These are phyloP conservation scores for Eremochloa ophiuroides DNA, from an alignment of 176 grass and related monocot genomes.

Conservation along the genomic window DNA sequence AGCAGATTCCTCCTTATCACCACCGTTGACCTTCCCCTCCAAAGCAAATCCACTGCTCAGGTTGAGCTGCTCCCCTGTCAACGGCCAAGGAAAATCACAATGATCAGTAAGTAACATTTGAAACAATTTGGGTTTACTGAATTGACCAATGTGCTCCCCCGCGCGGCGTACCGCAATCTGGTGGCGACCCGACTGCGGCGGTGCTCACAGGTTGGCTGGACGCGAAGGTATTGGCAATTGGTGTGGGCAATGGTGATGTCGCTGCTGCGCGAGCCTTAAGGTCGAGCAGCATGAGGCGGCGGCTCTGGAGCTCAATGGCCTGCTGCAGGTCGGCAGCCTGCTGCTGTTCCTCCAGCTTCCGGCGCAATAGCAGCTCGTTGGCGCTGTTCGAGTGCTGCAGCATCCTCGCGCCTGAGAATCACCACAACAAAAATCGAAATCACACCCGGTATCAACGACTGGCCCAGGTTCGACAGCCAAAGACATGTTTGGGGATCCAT, in stretches of 20 bases:
- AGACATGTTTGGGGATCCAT: background rate
- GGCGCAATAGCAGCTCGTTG: constrained; percentile 57
- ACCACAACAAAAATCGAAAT: background rate
- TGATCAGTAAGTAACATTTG: background rate
- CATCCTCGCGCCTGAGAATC: constrained; percentile 64
- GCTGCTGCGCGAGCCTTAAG: constrained; percentile 40
- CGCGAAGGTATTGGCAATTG: background rate
- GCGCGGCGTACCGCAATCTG: constrained; percentile 7
- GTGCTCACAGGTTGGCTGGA: background rate
- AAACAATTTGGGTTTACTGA: background rate
- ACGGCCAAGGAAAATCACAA: constrained; percentile 19
- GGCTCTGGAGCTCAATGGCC: constrained; percentile 71
- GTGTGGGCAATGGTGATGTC: background rate
- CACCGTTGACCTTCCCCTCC: constrained; percentile 47
- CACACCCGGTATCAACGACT: background rate
- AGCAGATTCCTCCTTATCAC: constrained; percentile 68
- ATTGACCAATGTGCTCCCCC: background rate
- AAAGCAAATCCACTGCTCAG: constrained; percentile 9
- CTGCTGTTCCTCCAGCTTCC: constrained; percentile 85
- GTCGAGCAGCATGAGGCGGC: constrained; percentile 67
- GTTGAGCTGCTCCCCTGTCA: constrained; percentile 42
- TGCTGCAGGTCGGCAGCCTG: constrained; percentile 72
- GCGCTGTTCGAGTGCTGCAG: constrained; percentile 57
- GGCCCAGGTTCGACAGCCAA: background rate
- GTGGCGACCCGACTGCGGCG: constrained; percentile 22